These are phyloP conservation scores for Ascochyta viciae-villosae DNA, from an alignment of 2,329 filamentous ascomycete species.

Conservation along the genomic window DNA sequence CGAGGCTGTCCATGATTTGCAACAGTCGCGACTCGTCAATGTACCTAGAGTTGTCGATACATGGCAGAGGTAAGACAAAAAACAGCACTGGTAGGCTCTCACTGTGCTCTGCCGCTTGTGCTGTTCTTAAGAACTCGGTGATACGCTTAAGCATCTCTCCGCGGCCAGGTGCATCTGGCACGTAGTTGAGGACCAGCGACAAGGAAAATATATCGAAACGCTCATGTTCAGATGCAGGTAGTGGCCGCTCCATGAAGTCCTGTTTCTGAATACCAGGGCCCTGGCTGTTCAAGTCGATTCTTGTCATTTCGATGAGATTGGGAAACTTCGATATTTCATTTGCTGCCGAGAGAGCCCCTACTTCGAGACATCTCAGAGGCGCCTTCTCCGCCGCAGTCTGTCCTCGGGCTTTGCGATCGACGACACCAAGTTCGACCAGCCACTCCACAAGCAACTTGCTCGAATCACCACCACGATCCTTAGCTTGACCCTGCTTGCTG, in stretches of 20 bases:
- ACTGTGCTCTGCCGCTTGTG: slow-evolving; percentile 16
- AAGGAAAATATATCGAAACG: slow-evolving; percentile 90
- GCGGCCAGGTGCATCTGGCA: slow-evolving; percentile 75
- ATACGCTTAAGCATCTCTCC: slow-evolving; percentile 77
- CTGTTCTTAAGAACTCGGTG: slow-evolving; percentile 41
- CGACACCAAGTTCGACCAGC: slow-evolving; percentile 52
- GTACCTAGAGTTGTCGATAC: slow-evolving; percentile 89
- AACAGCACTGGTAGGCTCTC: slow-evolving; percentile 73
- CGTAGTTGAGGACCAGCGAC: slow-evolving; percentile 92
- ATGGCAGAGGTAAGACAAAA: slow-evolving; percentile 86
- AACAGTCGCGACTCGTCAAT: slow-evolving; percentile 74
- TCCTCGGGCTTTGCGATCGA: slow-evolving; percentile 22
- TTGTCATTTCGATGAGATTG: slow-evolving; percentile 72
- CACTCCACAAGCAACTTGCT: slow-evolving; percentile 66
- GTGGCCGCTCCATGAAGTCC: slow-evolving; percentile 89
- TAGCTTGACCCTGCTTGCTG: slow-evolving; percentile 67
- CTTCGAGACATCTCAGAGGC: slow-evolving; percentile 76
- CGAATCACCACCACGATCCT: slow-evolving; percentile 68
- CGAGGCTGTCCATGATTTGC: slow-evolving; percentile 77
- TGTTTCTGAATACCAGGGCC: slow-evolving; percentile 81
- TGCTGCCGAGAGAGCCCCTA: slow-evolving; percentile 82
- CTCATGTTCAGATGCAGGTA: slow-evolving; percentile 68
- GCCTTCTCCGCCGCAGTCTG: slow-evolving; percentile 3
- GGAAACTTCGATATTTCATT: slow-evolving; percentile 81
- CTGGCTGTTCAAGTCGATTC: slow-evolving; percentile 92